Conservation (phyloP, 2,329 filamentous ascomycete species). For the Didymella pinodella region DNA sequence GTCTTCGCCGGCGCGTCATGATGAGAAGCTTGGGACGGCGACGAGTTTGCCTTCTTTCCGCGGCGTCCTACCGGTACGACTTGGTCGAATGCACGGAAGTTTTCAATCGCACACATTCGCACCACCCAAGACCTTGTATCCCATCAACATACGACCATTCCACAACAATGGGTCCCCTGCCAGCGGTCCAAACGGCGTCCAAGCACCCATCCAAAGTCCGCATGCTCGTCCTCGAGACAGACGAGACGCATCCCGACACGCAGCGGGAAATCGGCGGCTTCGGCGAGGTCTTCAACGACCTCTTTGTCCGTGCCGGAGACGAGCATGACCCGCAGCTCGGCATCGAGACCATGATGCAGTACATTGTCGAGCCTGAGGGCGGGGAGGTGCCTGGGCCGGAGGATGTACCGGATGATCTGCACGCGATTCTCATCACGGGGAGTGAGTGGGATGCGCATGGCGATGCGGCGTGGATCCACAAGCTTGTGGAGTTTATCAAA, state of each 20-base stretch:
- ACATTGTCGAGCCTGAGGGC: slow-evolving; percentile 57
- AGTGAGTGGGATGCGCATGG: slow-evolving; percentile 59
- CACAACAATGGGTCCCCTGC: slow-evolving; percentile 35
- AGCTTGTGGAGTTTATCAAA: slow-evolving; percentile 56
- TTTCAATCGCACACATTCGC: no score
- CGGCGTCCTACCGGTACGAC: slow-evolving; percentile 1
- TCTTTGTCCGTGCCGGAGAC: slow-evolving; percentile 61
- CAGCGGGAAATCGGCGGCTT: slow-evolving; percentile 61
- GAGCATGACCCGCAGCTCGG: slow-evolving; percentile 63
- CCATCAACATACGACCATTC: background rate
- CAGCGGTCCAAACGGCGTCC: slow-evolving; percentile 33
- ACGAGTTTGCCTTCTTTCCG: background rate
- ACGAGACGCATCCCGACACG: slow-evolving; percentile 63
- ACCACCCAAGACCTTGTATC: background rate
- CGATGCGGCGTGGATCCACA: slow-evolving; percentile 55
- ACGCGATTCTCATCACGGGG: slow-evolving; percentile 58
- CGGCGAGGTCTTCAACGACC: slow-evolving; percentile 61
- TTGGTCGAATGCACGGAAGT: background rate
- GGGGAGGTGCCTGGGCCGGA: slow-evolving; percentile 55
- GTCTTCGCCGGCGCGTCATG: slow-evolving; percentile 24
- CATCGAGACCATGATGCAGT: slow-evolving; percentile 64
- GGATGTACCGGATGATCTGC: slow-evolving; percentile 57
- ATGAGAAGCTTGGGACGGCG: slow-evolving; percentile 16
- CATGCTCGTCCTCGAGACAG: slow-evolving; percentile 66
- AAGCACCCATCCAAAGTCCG: slow-evolving; percentile 48